Base-by-base conservation (phyloP, 306 rosid genomes). In the Pterocarpus santalinus region DNA sequence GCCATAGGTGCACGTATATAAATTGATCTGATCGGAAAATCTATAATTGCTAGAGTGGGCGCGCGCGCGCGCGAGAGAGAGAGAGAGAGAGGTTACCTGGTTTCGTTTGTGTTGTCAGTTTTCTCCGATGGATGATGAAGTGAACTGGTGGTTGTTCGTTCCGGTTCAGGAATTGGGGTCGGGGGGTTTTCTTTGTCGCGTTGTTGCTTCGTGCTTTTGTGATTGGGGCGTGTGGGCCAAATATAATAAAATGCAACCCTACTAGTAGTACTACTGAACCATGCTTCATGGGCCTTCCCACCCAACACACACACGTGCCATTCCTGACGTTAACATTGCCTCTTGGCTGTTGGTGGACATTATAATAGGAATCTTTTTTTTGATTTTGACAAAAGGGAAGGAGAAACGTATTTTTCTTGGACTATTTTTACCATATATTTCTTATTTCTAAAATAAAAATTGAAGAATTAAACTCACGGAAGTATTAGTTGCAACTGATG, bases 11-110 rank as follows among this genome's bases (percentile, higher is more conserved):
- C 0, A 51, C 8, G 15, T 30, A n/a, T 5, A 60, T 30, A 17
- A 22, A 61, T 34, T 61, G 63, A 72, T 35, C 33, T 4, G 7
- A 61, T 33, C 41, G 32, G n/a, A 49, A 39, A 72, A 62, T 34
- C 34, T 22, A 62, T 10, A 46, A 30, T 39, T 36, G 43, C 47
- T 28, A 52, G 35, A 2, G 32, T 9, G 14, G 10, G 41, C 2
- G 58, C 1, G 2, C 0, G 1, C 28, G 28, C 28, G 28, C 0
- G 1, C 28, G 28, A 0, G 28, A 22, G 28, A 22, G 28, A 22
- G 62, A 35, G 63, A 64, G 65, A 65, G 73, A 22, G 73, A 35
- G 30, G 10, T 57, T 71, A 72, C 84, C 84, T 80, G 5, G 32
- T 80, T 11, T 8, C 22, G 47, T 8, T 60, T 61, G 16, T 9